Base-by-base conservation (phyloP, 2,329 filamentous ascomycete species). In the Aspergillus hiratsukae region DNA sequence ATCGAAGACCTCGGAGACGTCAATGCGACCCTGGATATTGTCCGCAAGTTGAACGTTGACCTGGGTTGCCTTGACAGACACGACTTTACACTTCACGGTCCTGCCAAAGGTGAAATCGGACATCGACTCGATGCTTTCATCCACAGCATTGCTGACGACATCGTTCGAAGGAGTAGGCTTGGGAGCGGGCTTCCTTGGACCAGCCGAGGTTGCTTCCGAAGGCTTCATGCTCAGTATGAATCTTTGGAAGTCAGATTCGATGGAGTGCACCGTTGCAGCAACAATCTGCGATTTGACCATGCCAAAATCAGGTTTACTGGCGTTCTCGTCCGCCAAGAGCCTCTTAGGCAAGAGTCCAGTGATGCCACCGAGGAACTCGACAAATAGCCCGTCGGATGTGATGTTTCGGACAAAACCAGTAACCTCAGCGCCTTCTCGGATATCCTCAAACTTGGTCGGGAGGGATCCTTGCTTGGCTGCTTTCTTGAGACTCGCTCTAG, bases 1-100 rank as follows among this genome's bases (percentile, higher is more conserved):
- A 71, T 97, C 89, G 70, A 96, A 99, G 11, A 92, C 76, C 71
- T 97, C 91, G 1, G 94, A 95, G 5, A 94, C 84, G 68, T 97
- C 93, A 58, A 99, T 87, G 19, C 94, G 90, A n/a, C 93, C 94
- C 70, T 95, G 90, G 8, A 96, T 81, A 61, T 91, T 91, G 68
- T 95, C 90, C 46, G 90, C 88, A 51, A 97, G 81, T 63, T 89
- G 85, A 5, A 99, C 91, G 64, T 97, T 97, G 54, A 97, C 79
- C 71, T 99, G 94, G 0, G 93, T 97, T 50, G 87, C 87, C 74
- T 96, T 96, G 68, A 97, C 79, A 0, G 90, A 90, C n/a, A 84
- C 83, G 48, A 99, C 84, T 64, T 83, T 87, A 41, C 89, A 93
- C 69, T 89, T 91, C 7, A 87, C 86, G 49, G 88, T 71, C 62